Evolutionary conservation across 768 basidiomycete genomes (phyloP).

Genomic region (Mycena venus): DNA sequence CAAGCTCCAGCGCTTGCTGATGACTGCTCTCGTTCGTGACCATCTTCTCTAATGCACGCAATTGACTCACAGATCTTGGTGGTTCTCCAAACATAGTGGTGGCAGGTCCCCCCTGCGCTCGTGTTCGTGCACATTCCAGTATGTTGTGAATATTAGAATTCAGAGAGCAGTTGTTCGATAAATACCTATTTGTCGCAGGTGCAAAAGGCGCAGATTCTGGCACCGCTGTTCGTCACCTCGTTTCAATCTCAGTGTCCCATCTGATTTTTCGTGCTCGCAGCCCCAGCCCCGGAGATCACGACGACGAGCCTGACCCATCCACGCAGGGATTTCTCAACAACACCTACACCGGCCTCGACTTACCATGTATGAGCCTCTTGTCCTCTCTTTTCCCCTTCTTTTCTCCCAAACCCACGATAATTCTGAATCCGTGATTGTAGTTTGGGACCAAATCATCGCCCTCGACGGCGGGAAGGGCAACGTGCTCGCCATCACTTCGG

Average conservation of each 20-base stretch:
- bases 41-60: background rate
- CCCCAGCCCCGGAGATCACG: conserved; percentile 28
- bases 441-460: conserved; percentile 28
- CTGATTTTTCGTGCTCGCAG: background rate
- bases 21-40: background rate
- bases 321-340: conserved; percentile 35
- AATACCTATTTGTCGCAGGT: conserved; percentile 10
- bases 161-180: background rate
- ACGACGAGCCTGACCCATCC: conserved; percentile 34
- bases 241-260: background rate
- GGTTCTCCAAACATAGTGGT: conserved; percentile 23
- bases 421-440: background rate
- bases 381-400: too few species aligned
- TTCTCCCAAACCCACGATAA: background rate
- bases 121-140: conserved; percentile 37
- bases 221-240: conserved; percentile 20
- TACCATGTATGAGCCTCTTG: conserved; percentile 27
- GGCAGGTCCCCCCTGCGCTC: conserved; percentile 28
- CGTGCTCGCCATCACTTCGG: conserved; percentile 36
- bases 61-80: background rate
- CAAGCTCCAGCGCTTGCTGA: conserved; percentile 25
- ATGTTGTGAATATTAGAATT: background rate
- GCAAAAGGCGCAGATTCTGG: conserved; percentile 32
- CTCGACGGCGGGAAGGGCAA: conserved; percentile 25
- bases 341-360: conserved; percentile 32